Base-by-base conservation (phyloP, 2,329 filamentous ascomycete species). In the Annulohypoxylon truncatum region DNA sequence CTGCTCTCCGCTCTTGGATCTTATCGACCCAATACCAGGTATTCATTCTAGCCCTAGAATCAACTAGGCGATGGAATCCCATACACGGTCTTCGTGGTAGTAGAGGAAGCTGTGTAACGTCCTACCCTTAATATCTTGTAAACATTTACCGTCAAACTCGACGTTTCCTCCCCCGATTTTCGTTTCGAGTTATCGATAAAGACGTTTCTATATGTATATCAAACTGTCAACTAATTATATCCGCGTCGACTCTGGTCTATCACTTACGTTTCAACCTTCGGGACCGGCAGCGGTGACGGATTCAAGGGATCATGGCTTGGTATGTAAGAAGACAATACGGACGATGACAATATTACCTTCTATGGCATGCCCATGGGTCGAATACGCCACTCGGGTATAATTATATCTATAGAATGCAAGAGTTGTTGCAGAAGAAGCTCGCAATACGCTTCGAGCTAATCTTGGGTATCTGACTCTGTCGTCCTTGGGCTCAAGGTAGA, bases 231-330 rank as follows among this genome's bases (percentile, higher is more conserved):
- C 55, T 66, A 66, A 66, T 52, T 57, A 66, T 65, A 65, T 67
- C 57, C 38, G 26, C 54, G n/a, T 44, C 33, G 52, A 48, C 28
- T 51, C 10, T 48, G 15, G 51, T 44, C 48, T 64, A 59, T 50
- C 44, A 40, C 9, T 54, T 54, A 48, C 33, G 55, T 53, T 56
- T 51, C 12, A 53, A 46, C 13, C 29, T 15, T 68, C 65, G 64
- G 67, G 64, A 63, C 61, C 67, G 64, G 29, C 26, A 40, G 18
- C 50, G 59, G 64, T 46, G 52, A 29, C 50, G 65, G 64, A 52
- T 65, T 50, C 33, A 56, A 63, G 52, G 61, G 55, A 58, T 64
- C 51, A 31, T 38, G 44, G 44, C 58, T 54, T 20, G 47, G 18
- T 33, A 54, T 51, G 35, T 63, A 18, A 29, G 50, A 61, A 40